Percentiles rank a stretch among this genome's conserved stretches.
These are phyloP conservation scores for Lentithecium fluviatile DNA, from an alignment of 495 filamentous ascomycete species.

Conservation along the genomic window DNA sequence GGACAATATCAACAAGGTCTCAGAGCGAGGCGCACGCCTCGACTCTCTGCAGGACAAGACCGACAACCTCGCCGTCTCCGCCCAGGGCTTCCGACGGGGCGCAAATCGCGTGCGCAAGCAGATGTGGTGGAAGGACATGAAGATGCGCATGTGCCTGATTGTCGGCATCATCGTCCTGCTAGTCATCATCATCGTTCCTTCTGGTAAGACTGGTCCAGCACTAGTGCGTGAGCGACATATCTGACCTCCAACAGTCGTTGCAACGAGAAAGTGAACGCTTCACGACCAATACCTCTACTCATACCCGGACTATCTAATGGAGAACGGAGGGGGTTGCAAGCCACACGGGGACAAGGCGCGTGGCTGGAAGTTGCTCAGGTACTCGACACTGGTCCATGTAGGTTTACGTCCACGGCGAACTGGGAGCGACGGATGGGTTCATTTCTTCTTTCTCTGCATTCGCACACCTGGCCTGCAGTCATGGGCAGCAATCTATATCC, in stretches of 20 bases:
- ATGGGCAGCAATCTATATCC: not conserved
- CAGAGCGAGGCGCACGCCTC: slow-evolving; percentile 85
- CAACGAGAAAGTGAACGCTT: not conserved
- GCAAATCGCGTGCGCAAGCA: slow-evolving; percentile 91
- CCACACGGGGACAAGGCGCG: not conserved
- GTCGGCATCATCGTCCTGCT: slow-evolving; percentile 84
- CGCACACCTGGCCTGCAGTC: slow-evolving; percentile 17
- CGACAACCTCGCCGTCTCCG: slow-evolving; percentile 83
- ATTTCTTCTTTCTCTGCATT: slow-evolving; percentile 35
- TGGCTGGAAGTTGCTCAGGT: slow-evolving; percentile 12
- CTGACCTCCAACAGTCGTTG: slow-evolving; percentile 8
- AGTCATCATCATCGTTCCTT: slow-evolving; percentile 86
- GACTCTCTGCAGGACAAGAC: slow-evolving; percentile 94
- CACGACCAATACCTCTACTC: not conserved
- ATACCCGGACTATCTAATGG: slow-evolving; percentile 11
- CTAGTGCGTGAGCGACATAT: not conserved
- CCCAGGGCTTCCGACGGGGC: slow-evolving; percentile 90
- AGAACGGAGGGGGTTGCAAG: slow-evolving; percentile 9
- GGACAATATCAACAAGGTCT: slow-evolving; percentile 90
- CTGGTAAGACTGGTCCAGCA: slow-evolving; percentile 54
- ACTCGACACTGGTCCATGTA: slow-evolving; percentile 28
- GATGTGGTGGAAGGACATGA: slow-evolving; percentile 98
- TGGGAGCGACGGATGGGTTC: slow-evolving; percentile 32
- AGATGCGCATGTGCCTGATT: slow-evolving; percentile 96
- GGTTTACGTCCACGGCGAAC: slow-evolving; percentile 35